Base-by-base conservation (phyloP, 2,329 filamentous ascomycete genomes). In the Paraphoma sp. region DNA sequence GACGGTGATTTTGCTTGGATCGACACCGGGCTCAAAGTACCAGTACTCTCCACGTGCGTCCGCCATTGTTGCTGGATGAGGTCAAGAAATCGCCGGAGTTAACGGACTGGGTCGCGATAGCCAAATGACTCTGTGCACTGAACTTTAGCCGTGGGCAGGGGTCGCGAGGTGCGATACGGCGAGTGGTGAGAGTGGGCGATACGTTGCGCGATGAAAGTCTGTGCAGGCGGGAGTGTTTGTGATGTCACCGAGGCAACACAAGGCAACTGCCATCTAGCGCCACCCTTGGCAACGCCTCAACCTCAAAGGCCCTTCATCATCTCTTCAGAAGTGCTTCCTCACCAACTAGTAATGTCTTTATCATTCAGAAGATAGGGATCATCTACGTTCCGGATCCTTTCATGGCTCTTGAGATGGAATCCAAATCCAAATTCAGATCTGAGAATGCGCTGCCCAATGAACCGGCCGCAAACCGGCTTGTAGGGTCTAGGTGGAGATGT, bases 21-120 rank as follows among this genome's bases (percentile, higher is more conserved):
- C 92, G 75, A 97, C 98, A 68, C 86, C 91, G 52, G 91, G 85
- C 72, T 93, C 87, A 31, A 98, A 88, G 75, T 98, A 99, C 70
- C 71, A 74, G 64, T 75, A 72, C 51, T 76, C 73, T 50, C 68
- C 72, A 41, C 71, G 71, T 48, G 70, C 67, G 53, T 74, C 71
- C 31, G 72, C 71, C 72, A 75, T 75, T 31, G 46, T 48, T 45
- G 31, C n/a, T 10, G 45, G 45, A 18, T 9, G 29, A 41, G 11
- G 33, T 23, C 23, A 23, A 23, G 23, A 23, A 23, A 23, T 23
- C 23, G 23, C 23, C 23, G 23, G 23, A 23, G 23, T 23, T 23
- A 28, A 11, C 17, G 43, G 3, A 45, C 23, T 18, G 17, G 7
- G 18, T 29, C 43, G 43, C 43, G 17, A 12, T 45, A 29, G 16